These are phyloP conservation scores for Gaeumannomyces sp. DNA, from an alignment of 2,329 filamentous ascomycete species.

Conservation along the genomic window DNA sequence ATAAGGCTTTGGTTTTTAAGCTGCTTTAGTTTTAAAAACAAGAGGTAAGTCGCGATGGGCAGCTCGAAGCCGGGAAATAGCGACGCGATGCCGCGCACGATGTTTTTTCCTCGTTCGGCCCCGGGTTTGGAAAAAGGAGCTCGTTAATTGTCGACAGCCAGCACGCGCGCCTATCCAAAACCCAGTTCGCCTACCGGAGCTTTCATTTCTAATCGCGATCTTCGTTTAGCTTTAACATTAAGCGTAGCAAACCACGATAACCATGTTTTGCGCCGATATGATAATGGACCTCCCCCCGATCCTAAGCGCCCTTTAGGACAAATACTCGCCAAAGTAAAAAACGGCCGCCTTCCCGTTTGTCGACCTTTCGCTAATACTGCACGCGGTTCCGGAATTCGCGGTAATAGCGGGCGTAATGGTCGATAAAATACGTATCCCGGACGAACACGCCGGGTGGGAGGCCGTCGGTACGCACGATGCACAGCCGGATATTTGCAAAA, in stretches of 20 bases:
- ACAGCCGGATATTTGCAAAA: neutral
- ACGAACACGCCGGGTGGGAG: neutral
- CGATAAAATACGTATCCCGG: neutral
- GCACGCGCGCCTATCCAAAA: neutral
- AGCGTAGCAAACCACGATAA: neutral
- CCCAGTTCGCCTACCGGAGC: neutral
- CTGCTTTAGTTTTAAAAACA: neutral
- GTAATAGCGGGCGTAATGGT: neutral
- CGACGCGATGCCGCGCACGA: neutral
- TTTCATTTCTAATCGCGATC: neutral
- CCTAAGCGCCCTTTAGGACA: constrained; percentile 1
- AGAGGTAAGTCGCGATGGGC: neutral
- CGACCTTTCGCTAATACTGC: neutral
- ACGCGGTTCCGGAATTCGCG: neutral
- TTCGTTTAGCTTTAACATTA: neutral
- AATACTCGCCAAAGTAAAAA: constrained; percentile 7
- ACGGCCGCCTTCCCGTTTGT: neutral
- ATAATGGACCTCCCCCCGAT: neutral
- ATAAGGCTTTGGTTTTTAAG: neutral
- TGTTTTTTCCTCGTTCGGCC: neutral
- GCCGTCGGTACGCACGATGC: neutral
- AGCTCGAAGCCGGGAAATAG: constrained; percentile 4
- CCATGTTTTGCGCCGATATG: constrained; percentile 1
- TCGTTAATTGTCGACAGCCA: constrained; percentile 3
- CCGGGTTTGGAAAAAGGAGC: neutral